Conservation (phyloP, 176 grass and related monocot genomes). For the Raddia guianensis region DNA sequence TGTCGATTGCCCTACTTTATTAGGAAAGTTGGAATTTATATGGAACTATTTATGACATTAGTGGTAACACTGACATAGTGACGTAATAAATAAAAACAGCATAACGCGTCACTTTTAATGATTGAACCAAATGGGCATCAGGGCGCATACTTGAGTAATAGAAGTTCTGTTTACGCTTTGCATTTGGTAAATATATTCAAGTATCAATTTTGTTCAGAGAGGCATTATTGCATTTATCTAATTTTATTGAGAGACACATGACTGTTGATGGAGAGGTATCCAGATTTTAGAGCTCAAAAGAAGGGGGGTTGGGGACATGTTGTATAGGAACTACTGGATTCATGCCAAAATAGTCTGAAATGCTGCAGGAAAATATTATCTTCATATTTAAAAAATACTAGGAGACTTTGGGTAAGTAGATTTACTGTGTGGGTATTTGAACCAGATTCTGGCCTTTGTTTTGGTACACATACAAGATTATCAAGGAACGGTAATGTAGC, state of each 20-base stretch:
- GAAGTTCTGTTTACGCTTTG: neutral
- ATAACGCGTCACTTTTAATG: neutral
- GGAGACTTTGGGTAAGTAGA: neutral
- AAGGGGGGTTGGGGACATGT: no score
- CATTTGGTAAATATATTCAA: neutral
- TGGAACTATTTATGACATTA: neutral
- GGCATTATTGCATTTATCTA: neutral
- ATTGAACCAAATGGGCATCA: neutral
- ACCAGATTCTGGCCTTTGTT: neutral
- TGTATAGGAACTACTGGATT: neutral
- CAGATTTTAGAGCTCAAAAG: neutral
- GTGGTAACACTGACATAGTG: neutral
- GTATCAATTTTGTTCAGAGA: neutral
- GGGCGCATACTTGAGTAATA: neutral
- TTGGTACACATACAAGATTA: neutral
- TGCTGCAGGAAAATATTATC: conserved; percentile 4
- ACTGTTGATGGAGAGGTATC: neutral
- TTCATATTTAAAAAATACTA: neutral
- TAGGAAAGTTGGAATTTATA: conserved; percentile 6
- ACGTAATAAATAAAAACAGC: neutral
- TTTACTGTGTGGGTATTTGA: neutral
- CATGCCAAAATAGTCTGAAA: neutral
- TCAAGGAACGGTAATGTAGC: neutral
- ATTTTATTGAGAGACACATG: neutral
- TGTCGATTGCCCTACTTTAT: neutral